Evolutionary conservation across 202 grass and related monocot genomes (phyloP), one percentile per base, ranked within the genome.

Genomic region (Schoenoplectus triqueter): DNA sequence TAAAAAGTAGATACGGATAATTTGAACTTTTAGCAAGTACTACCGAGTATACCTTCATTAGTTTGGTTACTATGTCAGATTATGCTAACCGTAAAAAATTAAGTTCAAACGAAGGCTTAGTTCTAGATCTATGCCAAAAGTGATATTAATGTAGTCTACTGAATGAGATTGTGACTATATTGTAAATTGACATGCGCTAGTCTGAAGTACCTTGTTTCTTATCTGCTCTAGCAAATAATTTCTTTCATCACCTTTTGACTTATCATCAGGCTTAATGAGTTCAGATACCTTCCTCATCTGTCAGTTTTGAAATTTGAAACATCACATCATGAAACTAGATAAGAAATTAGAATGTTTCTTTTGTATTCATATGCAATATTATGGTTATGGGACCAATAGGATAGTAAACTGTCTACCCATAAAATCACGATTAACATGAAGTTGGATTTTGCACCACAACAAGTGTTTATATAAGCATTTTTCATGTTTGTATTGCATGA

Each of bases 241-340:
- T 88, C 89, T 96, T 65, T 92, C 93, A 13, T 84, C 72, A 51
- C 84, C 50, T 67, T 92, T 90, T 49, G 83, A 57, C 55, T 89
- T 86, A 64, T 87, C 88, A 39, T 84, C 62, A 72, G 93, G 54
- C 9, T 54, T 60, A 52, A 73, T 82, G 49, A 96, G 79, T 75
- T 94, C 93, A 81, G 91, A 91, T 73, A 99, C 72, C 85, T 96
- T 99, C 60, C 97, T 91, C 97, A 99, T 89, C 93, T 99, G 90
- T 82, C 86, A 73, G 11, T 80, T 51, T 66, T 70, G 56, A 44
- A 19, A 67, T 49, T 62, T 81, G 15, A 41, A 22, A 66, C 15
- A 81, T 73, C 2, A 54, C 40, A 10, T 72, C 4, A 54, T 10
- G 49, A 64, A 14, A 18, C 8, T 42, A 40, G 70, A 79, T 61